Percentiles rank a stretch among this genome's conserved stretches.
Conservation (phyloP, 2,329 filamentous ascomycete genomes). For the Dactylellina drechsleri region DNA sequence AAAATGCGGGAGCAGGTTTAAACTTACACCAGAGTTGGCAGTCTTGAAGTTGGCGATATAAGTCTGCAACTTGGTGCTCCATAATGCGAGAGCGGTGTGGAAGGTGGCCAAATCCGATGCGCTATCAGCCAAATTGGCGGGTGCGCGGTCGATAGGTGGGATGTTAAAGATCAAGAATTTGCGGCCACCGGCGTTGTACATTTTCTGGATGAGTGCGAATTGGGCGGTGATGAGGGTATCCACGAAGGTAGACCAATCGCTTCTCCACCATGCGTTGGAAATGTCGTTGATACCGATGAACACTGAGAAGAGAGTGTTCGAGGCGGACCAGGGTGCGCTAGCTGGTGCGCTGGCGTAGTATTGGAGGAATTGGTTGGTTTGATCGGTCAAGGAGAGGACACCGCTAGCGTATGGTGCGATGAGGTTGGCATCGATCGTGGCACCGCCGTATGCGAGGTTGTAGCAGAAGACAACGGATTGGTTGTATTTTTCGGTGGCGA, state of each 20-base stretch:
- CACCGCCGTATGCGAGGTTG: constrained; percentile 69
- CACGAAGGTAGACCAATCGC: constrained; percentile 39
- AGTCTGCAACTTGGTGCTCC: constrained; percentile 43
- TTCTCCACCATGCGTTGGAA: constrained; percentile 64
- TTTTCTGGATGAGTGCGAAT: constrained; percentile 62
- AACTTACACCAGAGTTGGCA: constrained; percentile 41
- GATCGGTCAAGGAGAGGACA: constrained; percentile 66
- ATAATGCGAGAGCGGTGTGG: constrained; percentile 36
- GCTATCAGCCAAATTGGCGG: constrained; percentile 34
- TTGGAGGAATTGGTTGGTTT: constrained; percentile 65
- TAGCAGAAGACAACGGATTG: constrained; percentile 65
- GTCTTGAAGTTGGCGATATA: constrained; percentile 50
- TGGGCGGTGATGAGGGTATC: constrained; percentile 60
- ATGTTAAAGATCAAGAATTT: constrained; percentile 67
- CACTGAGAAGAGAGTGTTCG: constrained; percentile 64
- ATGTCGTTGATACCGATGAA: constrained; percentile 71
- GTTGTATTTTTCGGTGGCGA: constrained; percentile 65
- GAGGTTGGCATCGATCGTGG: constrained; percentile 67
- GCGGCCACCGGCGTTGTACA: constrained; percentile 65
- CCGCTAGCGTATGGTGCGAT: constrained; percentile 66
- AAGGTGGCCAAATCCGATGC: constrained; percentile 25
- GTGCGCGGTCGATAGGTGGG: constrained; percentile 60
- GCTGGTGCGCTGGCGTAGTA: constrained; percentile 63
- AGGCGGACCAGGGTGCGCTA: constrained; percentile 61
- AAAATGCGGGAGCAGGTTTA: no score